phyloP scores from a whole-genome alignment of 192 early-diverging fungal genomes.

The Linnemannia hyalina region DNA sequence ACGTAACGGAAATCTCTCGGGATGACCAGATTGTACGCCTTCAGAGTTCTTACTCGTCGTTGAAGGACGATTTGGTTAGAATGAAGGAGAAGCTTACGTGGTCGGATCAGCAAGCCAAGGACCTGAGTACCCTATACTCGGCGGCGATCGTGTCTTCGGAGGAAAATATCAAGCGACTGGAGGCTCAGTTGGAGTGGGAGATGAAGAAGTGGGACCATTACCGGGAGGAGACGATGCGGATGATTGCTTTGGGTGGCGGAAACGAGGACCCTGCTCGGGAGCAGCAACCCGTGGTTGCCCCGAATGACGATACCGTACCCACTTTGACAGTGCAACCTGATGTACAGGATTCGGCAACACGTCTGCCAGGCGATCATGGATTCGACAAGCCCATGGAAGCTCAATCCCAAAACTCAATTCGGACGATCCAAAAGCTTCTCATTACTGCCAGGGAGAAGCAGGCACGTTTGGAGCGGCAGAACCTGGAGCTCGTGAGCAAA shows the following conservation, averaged over 20 bases:
- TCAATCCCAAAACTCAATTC: slow-evolving; percentile 33
- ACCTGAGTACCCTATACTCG: slow-evolving; percentile 11
- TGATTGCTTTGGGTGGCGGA: slow-evolving; percentile 5
- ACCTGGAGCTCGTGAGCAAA: slow-evolving; percentile 3
- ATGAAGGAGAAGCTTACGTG: slow-evolving; percentile 7
- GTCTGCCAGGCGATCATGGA: background rate
- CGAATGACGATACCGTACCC: background rate
- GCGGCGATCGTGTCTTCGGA: slow-evolving; percentile 11
- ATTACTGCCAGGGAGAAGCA: slow-evolving; percentile 18
- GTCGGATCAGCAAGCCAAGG: slow-evolving; percentile 12
- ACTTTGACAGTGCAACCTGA: background rate
- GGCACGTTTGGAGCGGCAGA: slow-evolving; percentile 15
- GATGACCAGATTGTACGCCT: background rate
- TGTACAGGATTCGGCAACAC: background rate
- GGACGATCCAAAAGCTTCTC: slow-evolving; percentile 22
- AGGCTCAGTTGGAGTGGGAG: slow-evolving; percentile 45
- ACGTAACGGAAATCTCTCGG: background rate
- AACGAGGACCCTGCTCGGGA: background rate
- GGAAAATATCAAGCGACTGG: slow-evolving; percentile 37
- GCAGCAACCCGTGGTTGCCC: background rate
- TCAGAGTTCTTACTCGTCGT: slow-evolving; percentile 18
- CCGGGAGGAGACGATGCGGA: slow-evolving; percentile 16
- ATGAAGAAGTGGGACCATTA: slow-evolving; percentile 45
- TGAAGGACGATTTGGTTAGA: slow-evolving; percentile 3
- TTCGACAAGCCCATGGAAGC: slow-evolving; percentile 35